These are phyloP conservation scores for Wickerhamia fluorescens DNA, from an alignment of 805 yeast genomes.

Conservation along the genomic window DNA sequence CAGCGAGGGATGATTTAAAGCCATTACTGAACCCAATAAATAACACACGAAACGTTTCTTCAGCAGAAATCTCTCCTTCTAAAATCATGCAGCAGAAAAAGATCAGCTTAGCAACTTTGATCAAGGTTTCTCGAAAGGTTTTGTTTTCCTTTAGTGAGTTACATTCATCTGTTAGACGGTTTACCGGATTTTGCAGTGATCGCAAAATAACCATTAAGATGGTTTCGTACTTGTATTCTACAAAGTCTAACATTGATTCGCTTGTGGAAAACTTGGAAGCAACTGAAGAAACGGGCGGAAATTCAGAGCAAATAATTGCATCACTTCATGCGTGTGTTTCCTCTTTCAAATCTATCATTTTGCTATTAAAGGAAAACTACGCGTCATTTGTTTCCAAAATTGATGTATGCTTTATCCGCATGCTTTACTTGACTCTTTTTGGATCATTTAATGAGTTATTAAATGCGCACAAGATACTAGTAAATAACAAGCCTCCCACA, in stretches of 20 bases:
- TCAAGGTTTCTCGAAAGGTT: constrained; percentile 52
- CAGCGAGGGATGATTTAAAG: background rate
- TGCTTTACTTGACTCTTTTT: constrained; percentile 52
- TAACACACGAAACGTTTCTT: background rate
- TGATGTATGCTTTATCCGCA: constrained; percentile 59
- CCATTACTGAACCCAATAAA: constrained; percentile 2
- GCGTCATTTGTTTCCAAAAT: constrained; percentile 44
- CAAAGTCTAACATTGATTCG: constrained; percentile 49
- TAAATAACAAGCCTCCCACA: constrained; percentile 14
- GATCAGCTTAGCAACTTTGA: constrained; percentile 12
- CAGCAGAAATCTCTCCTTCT: constrained; percentile 8
- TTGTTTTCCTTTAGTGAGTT: constrained; percentile 59
- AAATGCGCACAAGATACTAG: constrained; percentile 52
- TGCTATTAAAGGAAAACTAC: constrained; percentile 42
- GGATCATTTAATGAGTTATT: constrained; percentile 61
- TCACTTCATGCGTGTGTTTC: constrained; percentile 29
- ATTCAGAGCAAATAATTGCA: constrained; percentile 21
- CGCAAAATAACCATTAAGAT: constrained; percentile 48
- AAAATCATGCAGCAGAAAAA: constrained; percentile 5
- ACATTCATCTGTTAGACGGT: constrained; percentile 50
- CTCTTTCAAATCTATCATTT: constrained; percentile 47
- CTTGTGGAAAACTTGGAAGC: constrained; percentile 51
- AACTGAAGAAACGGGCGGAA: constrained; percentile 33
- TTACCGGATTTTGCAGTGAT: constrained; percentile 52
- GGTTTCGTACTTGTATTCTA: constrained; percentile 43